These are phyloP conservation scores for Lizonia empirigonia DNA, from an alignment of 2,329 filamentous ascomycete genomes.

Conservation along the genomic window DNA sequence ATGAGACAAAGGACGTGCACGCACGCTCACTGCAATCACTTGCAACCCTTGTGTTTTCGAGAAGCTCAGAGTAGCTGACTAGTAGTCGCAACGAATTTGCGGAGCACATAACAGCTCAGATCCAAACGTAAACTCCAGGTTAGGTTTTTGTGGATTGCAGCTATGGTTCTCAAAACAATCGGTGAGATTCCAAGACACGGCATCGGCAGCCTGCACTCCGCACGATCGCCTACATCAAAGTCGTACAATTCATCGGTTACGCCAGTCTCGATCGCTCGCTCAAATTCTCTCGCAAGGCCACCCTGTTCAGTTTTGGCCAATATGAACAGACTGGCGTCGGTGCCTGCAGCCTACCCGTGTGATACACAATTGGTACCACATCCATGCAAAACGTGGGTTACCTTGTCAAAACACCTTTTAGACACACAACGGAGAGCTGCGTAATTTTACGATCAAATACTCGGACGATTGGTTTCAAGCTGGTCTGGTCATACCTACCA, in stretches of 20 bases:
- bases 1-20: slow-evolving; percentile 16
- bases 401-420: slow-evolving; percentile 3
- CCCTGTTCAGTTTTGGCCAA: slow-evolving; percentile 23
- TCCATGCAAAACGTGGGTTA: slow-evolving; percentile 43
- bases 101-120: neutral
- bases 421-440: neutral
- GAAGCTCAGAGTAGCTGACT: neutral
- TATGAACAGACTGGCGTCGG: slow-evolving; percentile 36
- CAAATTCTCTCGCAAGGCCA: slow-evolving; percentile 5
- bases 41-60: neutral
- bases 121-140: neutral
- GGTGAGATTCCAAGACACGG: neutral
- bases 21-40: slow-evolving; percentile 18
- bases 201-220: slow-evolving; percentile 8
- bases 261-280: slow-evolving; percentile 20
- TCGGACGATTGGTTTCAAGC: neutral
- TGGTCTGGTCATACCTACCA: neutral
- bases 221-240: slow-evolving; percentile 9
- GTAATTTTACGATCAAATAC: neutral
- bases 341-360: slow-evolving; percentile 39
- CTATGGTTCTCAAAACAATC: neutral
- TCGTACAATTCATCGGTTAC: slow-evolving; percentile 8
- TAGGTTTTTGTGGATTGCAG: neutral
- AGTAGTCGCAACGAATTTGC: neutral
- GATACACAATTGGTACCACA: slow-evolving; percentile 32